Evolutionary conservation across 306 rosid species (phyloP).

Genomic region (Herpetospermum pedunculosum): DNA sequence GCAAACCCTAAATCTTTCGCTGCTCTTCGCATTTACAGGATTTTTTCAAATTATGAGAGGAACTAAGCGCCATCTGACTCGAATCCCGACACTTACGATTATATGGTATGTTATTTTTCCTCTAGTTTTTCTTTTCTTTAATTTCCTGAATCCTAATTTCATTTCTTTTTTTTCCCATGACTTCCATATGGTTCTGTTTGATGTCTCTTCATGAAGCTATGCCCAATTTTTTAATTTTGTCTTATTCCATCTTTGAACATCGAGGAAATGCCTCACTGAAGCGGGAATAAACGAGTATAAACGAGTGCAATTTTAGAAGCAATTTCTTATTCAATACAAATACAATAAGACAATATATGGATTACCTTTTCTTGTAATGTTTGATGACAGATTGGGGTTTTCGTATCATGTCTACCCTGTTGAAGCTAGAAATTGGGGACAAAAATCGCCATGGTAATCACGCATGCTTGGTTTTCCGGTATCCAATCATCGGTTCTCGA

Average conservation of each 20-base stretch:
- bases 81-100: constrained; percentile 34
- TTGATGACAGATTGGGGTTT: constrained; percentile 97
- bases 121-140: neutral
- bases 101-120: constrained; percentile 34
- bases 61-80: constrained; percentile 63
- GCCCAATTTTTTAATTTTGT: no score
- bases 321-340: no score
- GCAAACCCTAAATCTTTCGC: constrained; percentile 9
- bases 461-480: constrained; percentile 74
- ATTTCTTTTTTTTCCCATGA: no score
- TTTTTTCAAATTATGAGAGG: constrained; percentile 44
- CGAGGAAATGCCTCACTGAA: no score
- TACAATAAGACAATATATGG: no score
- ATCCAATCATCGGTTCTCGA: constrained; percentile 78
- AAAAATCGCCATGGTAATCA: constrained; percentile 77
- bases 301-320: no score
- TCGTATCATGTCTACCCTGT: constrained; percentile 71
- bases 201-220: no score
- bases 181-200: no score
- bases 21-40: neutral
- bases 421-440: constrained; percentile 86
- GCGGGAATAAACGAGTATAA: no score
- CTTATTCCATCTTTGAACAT: no score
- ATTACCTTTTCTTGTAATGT: constrained; percentile 72
- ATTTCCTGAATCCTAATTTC: no score